Evolutionary conservation across 192 early-diverging fungal genomes (phyloP).

Genomic region (Coemansia sp.): DNA sequence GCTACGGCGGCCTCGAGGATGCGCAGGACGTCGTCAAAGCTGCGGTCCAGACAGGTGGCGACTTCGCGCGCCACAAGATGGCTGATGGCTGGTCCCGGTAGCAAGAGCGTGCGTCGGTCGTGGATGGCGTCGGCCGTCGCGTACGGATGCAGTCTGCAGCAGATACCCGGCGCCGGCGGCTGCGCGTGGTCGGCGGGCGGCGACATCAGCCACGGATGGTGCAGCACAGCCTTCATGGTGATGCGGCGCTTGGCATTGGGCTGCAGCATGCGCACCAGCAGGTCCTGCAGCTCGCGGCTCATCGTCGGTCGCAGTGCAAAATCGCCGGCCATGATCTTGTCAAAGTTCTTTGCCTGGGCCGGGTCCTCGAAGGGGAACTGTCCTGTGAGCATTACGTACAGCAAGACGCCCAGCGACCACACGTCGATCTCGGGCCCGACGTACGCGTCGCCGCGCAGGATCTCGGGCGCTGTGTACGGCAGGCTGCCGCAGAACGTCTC

Average conservation of each 20-base stretch:
- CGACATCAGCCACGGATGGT: conserved; percentile 42
- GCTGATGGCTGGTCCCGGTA: conserved; percentile 31
- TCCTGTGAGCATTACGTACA: conserved; percentile 82
- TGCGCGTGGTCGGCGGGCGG: not conserved
- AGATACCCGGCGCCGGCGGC: conserved; percentile 14
- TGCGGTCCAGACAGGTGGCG: conserved; percentile 41
- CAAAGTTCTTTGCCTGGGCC: conserved; percentile 48
- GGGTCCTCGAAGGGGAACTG: conserved; percentile 63
- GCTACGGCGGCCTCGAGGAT: conserved; percentile 31
- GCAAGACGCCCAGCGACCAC: conserved; percentile 89
- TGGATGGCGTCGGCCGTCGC: conserved; percentile 12
- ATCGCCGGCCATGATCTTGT: conserved; percentile 58
- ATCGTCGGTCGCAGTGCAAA: conserved; percentile 43
- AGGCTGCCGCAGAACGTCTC: conserved; percentile 91
- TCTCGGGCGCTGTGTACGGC: conserved; percentile 87
- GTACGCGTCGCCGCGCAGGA: conserved; percentile 87
- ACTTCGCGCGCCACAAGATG: conserved; percentile 30
- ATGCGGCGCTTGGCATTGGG: conserved; percentile 36
- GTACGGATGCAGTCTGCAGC: conserved; percentile 21
- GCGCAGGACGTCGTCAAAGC: conserved; percentile 26
- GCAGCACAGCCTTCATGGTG: conserved; percentile 23
- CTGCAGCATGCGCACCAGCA: conserved; percentile 52
- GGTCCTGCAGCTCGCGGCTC: conserved; percentile 37
- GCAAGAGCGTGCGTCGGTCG: conserved; percentile 23
- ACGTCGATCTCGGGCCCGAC: conserved; percentile 92